These are phyloP conservation scores for Fusarium burgessii DNA, from an alignment of 2,329 filamentous ascomycete genomes.

Conservation along the genomic window DNA sequence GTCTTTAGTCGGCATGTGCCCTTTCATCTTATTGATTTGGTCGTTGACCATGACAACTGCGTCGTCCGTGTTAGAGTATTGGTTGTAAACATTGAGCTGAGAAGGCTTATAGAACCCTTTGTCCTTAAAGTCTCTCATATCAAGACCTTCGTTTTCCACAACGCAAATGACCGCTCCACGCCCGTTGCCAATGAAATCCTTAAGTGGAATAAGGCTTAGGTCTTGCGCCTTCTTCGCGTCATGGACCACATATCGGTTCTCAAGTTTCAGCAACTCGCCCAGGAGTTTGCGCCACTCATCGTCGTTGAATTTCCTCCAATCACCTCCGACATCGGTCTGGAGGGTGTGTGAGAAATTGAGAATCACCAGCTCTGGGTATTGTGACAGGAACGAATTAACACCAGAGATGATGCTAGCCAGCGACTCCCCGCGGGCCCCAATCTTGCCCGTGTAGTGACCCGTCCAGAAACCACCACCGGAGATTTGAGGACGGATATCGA, in stretches of 20 bases:
- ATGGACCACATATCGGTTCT: background rate
- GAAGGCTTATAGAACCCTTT: background rate
- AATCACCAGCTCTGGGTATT: background rate
- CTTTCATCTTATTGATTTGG: background rate
- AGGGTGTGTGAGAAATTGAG: background rate
- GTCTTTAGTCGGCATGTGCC: background rate
- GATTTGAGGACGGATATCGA: slow-evolving; percentile 1
- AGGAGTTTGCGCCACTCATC: background rate
- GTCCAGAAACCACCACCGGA: background rate
- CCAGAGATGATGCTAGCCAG: background rate
- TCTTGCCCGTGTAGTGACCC: background rate
- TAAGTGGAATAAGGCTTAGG: background rate
- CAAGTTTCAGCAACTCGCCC: background rate
- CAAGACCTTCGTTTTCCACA: background rate
- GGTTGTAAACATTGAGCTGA: background rate
- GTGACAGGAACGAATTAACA: background rate
- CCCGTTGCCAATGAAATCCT: background rate
- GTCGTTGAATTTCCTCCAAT: background rate
- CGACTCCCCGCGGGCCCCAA: background rate
- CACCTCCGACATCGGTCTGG: background rate
- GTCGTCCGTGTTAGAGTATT: background rate
- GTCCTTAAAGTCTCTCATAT: background rate
- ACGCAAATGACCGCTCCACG: background rate
- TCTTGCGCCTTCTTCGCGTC: background rate
- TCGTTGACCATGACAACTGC: background rate